These are phyloP conservation scores for Neltuma alba DNA, from an alignment of 306 rosid species.

Conservation along the genomic window DNA sequence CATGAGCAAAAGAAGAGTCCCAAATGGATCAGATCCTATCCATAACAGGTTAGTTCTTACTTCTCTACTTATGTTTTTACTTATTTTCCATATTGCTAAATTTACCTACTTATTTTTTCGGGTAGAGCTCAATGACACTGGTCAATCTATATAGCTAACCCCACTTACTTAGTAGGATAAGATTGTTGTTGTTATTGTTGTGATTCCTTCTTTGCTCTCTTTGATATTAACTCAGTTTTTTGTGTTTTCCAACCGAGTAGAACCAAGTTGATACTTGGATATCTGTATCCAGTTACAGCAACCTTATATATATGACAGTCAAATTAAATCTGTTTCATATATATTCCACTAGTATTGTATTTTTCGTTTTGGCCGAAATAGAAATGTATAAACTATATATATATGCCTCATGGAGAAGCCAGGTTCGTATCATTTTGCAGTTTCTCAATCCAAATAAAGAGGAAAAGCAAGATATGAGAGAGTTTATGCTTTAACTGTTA, in stretches of 20 bases:
- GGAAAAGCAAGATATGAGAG: constrained; percentile 6
- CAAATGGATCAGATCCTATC: constrained; percentile 77
- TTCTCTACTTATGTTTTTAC: background rate
- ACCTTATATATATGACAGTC: background rate
- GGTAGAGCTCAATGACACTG: background rate
- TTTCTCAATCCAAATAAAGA: background rate
- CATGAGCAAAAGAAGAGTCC: constrained; percentile 71
- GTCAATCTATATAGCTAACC: background rate
- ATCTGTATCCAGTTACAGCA: background rate
- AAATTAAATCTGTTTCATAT: background rate
- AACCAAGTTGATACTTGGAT: background rate
- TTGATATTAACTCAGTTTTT: background rate
- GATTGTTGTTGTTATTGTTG: background rate
- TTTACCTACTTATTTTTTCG: background rate
- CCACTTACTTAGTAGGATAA: too few relatives aligned
- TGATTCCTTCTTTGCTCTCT: background rate
- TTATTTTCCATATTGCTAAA: background rate
- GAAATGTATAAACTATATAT: background rate
- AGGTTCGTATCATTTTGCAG: constrained; percentile 9
- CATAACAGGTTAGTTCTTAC: constrained; percentile 67
- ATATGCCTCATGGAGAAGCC: background rate
- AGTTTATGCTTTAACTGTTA: constrained; percentile 43
- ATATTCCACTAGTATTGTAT: background rate
- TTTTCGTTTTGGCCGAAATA: background rate
- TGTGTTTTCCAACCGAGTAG: background rate